Evolutionary conservation across 352 stramenopile genomes (phyloP).

Genomic region (Globisporangium barbulae): DNA sequence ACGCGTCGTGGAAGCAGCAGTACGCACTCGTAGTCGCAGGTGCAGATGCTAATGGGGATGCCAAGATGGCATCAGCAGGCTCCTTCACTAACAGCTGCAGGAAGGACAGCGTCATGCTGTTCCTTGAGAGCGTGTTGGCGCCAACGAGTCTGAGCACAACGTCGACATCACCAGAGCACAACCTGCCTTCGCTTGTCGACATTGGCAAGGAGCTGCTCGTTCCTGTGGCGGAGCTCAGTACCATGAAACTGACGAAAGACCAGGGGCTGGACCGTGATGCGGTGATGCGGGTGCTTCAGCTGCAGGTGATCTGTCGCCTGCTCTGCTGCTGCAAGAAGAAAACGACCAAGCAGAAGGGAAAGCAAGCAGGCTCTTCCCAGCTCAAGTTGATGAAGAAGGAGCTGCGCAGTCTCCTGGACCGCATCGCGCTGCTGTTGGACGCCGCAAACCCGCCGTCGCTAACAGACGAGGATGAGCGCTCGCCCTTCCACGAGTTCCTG

Average conservation of each 20-base stretch:
- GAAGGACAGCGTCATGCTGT: conserved; percentile 2
- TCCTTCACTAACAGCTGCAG: neutral
- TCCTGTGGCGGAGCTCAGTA: conserved; percentile 27
- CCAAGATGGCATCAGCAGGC: neutral
- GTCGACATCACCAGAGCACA: neutral
- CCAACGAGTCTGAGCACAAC: neutral
- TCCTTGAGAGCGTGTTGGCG: conserved; percentile 11
- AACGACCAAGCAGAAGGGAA: neutral
- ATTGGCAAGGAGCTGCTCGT: conserved; percentile 26
- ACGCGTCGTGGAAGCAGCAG: conserved; percentile 12
- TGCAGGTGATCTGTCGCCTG: conserved; percentile 63
- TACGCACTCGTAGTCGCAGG: conserved; percentile 12
- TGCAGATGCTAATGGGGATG: neutral
- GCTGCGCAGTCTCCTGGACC: conserved; percentile 62
- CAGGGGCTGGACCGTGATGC: conserved; percentile 21
- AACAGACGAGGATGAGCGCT: conserved; percentile 58
- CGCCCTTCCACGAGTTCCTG: conserved; percentile 73
- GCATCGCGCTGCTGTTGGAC: conserved; percentile 70
- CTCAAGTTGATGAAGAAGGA: conserved; percentile 45
- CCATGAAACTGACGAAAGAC: conserved; percentile 21
- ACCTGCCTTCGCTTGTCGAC: conserved; percentile 10
- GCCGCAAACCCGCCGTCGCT: conserved; percentile 63
- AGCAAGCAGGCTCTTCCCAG: neutral
- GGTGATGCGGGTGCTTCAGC: conserved; percentile 56
- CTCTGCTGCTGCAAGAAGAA: conserved; percentile 40